Evolutionary conservation across 106 monocot species (phyloP).

Genomic region (Acorus gramineus): DNA sequence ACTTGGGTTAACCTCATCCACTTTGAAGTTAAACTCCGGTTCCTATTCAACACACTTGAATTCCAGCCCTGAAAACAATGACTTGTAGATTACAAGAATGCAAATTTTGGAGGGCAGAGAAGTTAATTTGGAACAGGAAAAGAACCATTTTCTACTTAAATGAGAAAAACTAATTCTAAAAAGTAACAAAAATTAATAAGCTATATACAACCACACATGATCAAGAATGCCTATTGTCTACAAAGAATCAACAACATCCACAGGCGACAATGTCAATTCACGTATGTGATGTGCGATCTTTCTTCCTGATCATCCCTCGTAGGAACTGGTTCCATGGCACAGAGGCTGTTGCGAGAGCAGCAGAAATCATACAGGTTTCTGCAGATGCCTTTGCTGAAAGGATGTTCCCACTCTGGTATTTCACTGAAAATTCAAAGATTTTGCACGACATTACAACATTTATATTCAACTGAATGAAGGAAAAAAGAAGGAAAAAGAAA

Average conservation of each 20-base stretch:
- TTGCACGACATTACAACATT: background rate
- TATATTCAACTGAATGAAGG: background rate
- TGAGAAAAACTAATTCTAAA: too few relatives aligned
- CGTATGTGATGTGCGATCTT: slow-evolving; percentile 41
- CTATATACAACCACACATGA: too few relatives aligned
- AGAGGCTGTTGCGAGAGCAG: slow-evolving; percentile 25
- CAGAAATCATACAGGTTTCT: slow-evolving; percentile 59
- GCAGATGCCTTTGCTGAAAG: slow-evolving; percentile 76
- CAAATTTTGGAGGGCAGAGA: too few relatives aligned
- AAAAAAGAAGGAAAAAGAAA: background rate
- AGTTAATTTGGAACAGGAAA: too few relatives aligned
- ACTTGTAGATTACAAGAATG: too few relatives aligned
- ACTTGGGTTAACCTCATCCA: too few relatives aligned
- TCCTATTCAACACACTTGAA: too few relatives aligned
- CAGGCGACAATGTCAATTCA: slow-evolving; percentile 54
- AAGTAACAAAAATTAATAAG: too few relatives aligned
- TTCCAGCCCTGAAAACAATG: too few relatives aligned
- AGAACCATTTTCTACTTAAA: too few relatives aligned
- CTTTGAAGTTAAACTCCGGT: too few relatives aligned
- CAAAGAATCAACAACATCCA: slow-evolving; percentile 47
- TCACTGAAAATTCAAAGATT: slow-evolving; percentile 28
- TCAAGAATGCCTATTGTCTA: too few relatives aligned
- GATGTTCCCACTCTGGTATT: slow-evolving; percentile 51
- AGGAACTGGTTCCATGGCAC: slow-evolving; percentile 60
- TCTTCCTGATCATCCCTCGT: slow-evolving; percentile 53